Percentiles rank a stretch among this genome's conserved stretches.
These are phyloP conservation scores for Discostella pseudostelligera DNA, from an alignment of 108 stramenopile genomes.

Conservation along the genomic window DNA sequence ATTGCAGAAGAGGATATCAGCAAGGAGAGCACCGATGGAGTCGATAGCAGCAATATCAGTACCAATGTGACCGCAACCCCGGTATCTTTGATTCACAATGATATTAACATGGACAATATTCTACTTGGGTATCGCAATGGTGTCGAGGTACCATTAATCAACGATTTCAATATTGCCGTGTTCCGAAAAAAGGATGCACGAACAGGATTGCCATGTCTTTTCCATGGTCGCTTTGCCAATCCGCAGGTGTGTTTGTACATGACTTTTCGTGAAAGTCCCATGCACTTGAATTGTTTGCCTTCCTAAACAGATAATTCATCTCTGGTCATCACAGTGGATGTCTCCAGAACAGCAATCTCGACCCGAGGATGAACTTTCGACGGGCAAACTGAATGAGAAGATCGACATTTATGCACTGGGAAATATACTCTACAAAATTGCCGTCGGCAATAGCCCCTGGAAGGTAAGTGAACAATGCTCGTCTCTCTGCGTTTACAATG, in stretches of 20 bases:
- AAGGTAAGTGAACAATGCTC: constrained; percentile 21
- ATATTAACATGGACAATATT: constrained; percentile 70
- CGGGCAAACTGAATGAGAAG: constrained; percentile 50
- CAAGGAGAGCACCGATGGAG: constrained; percentile 5
- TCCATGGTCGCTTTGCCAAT: constrained; percentile 68
- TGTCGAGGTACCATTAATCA: constrained; percentile 61
- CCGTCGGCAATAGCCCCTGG: constrained; percentile 50
- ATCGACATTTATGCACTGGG: constrained; percentile 76
- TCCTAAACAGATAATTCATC: not conserved
- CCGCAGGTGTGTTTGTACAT: constrained; percentile 69
- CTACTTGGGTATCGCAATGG: constrained; percentile 57
- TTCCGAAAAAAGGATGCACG: constrained; percentile 60
- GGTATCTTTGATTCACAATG: constrained; percentile 74
- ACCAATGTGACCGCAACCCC: not conserved
- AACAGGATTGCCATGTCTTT: constrained; percentile 66
- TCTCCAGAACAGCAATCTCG: constrained; percentile 70
- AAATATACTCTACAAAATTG: constrained; percentile 47
- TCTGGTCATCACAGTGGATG: constrained; percentile 31
- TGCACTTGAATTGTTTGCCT: not conserved
- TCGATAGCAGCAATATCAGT: not conserved
- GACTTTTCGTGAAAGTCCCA: not conserved
- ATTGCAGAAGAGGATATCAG: constrained; percentile 7
- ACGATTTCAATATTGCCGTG: constrained; percentile 88
- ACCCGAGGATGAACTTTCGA: constrained; percentile 24
- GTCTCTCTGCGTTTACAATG: no score